Conservation (phyloP, 495 filamentous ascomycete species). For the Annulohypoxylon maeteangense region DNA sequence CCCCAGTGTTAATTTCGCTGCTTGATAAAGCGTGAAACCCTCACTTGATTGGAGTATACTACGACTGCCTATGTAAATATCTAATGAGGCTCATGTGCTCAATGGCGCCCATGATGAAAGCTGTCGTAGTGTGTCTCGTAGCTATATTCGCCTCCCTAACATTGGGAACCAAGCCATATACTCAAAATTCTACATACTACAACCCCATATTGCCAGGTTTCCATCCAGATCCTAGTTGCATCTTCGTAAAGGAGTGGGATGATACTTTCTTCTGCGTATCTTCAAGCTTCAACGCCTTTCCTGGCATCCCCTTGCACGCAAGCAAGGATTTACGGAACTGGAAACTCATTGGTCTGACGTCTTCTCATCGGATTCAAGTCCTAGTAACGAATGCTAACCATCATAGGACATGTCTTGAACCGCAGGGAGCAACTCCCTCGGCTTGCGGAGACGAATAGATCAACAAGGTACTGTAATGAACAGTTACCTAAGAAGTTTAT, state of each 20-base stretch:
- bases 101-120: slow-evolving; percentile 2
- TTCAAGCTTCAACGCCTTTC: slow-evolving; percentile 65
- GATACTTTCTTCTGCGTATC: slow-evolving; percentile 64
- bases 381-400: slow-evolving; percentile 1
- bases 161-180: slow-evolving; percentile 1
- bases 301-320: slow-evolving; percentile 63
- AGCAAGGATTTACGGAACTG: slow-evolving; percentile 64
- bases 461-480: slow-evolving; percentile 47
- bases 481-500: neutral
- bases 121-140: slow-evolving; percentile 6
- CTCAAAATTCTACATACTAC: slow-evolving; percentile 50
- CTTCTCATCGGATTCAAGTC: neutral
- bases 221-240: slow-evolving; percentile 66
- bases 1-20: neutral
- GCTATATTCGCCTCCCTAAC: slow-evolving; percentile 6
- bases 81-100: neutral
- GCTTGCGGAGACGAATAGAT: slow-evolving; percentile 57
- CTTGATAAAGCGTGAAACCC: slow-evolving; percentile 2
- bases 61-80: neutral
- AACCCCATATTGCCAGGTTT: slow-evolving; percentile 68
- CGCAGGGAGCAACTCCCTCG: slow-evolving; percentile 53
- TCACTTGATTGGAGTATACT: slow-evolving; percentile 10
- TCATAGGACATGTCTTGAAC: slow-evolving; percentile 54
- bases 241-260: slow-evolving; percentile 59
- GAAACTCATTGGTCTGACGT: slow-evolving; percentile 56